phyloP scores from a whole-genome alignment of 345 rosid species.

The Eucalyptus coolabah region DNA sequence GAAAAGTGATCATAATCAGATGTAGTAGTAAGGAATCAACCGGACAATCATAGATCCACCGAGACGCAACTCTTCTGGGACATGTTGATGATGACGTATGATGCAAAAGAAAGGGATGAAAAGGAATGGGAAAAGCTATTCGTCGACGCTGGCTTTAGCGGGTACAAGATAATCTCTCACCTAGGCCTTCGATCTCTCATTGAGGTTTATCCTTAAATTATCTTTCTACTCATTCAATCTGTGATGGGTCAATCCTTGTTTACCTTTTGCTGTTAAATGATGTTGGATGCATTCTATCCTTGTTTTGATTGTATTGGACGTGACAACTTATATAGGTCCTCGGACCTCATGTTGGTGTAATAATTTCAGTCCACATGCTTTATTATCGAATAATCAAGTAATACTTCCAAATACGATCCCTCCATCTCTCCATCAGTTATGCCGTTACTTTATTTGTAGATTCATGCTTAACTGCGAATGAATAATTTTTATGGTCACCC shows the following conservation, averaged over 20 bases:
- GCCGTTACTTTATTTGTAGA: not conserved
- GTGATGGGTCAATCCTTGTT: not conserved
- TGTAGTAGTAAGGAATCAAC: not conserved
- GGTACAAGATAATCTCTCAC: constrained; percentile 5
- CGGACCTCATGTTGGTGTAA: not conserved
- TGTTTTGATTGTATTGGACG: not conserved
- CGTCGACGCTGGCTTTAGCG: constrained; percentile 2
- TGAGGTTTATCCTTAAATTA: constrained; percentile 2
- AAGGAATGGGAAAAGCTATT: constrained; percentile 18
- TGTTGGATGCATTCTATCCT: not conserved
- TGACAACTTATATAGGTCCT: not conserved
- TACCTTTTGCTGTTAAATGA: not conserved
- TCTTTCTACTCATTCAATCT: not conserved
- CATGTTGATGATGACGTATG: not conserved
- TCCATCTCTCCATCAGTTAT: not conserved
- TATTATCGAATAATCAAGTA: not conserved
- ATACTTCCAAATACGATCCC: too few relatives aligned
- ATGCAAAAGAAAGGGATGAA: constrained; percentile 9
- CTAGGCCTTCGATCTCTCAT: constrained; percentile 7
- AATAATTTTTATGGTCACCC: not conserved
- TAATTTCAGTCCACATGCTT: not conserved
- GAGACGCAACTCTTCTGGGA: constrained; percentile 6
- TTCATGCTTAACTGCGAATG: not conserved
- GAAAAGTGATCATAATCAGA: not conserved
- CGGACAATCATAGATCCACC: not conserved